These are phyloP conservation scores for Leptographium galeiforme DNA, from an alignment of 2,329 filamentous ascomycete species.

Conservation along the genomic window DNA sequence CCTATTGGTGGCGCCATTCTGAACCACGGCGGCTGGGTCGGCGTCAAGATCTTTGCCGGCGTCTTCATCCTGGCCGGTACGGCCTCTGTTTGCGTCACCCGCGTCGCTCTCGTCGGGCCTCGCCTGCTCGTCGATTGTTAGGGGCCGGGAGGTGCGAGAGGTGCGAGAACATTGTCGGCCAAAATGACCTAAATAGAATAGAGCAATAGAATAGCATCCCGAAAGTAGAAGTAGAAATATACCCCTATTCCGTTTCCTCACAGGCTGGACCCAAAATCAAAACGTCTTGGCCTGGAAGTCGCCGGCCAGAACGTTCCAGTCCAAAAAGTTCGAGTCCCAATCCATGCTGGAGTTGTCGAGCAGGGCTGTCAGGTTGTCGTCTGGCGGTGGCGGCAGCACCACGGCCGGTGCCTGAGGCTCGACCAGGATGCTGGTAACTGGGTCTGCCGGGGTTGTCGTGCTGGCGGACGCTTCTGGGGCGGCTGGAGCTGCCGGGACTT, in stretches of 20 bases:
- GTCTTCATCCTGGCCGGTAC: conserved; percentile 19
- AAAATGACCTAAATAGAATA: background rate
- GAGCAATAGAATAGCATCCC: background rate
- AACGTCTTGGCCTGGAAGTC: conserved; percentile 6
- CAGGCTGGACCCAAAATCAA: background rate
- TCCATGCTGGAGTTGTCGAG: conserved; percentile 3
- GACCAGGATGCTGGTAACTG: background rate
- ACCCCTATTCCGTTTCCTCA: background rate
- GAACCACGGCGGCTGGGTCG: conserved; percentile 14
- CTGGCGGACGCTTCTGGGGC: too few relatives aligned
- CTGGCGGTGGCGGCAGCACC: background rate
- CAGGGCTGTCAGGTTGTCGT: conserved; percentile 5
- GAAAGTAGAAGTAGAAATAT: background rate
- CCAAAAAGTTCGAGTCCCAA: conserved; percentile 8
- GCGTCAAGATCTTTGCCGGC: conserved; percentile 24
- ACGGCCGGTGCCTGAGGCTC: background rate
- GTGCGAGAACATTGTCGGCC: too few relatives aligned
- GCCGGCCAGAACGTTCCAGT: conserved; percentile 8
- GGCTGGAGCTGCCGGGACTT: too few relatives aligned
- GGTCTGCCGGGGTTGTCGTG: too few relatives aligned
- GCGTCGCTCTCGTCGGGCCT: conserved; percentile 14
- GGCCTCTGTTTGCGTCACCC: conserved; percentile 13
- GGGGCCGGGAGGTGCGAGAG: background rate
- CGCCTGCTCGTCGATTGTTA: conserved; percentile 10
- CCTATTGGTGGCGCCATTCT: conserved; percentile 33